A percentile compares a stretch with the other conserved stretches of the same genome.
phyloP scores from a whole-genome alignment of 1,139 yeast genomes.

The Kodamaea fungicola region DNA sequence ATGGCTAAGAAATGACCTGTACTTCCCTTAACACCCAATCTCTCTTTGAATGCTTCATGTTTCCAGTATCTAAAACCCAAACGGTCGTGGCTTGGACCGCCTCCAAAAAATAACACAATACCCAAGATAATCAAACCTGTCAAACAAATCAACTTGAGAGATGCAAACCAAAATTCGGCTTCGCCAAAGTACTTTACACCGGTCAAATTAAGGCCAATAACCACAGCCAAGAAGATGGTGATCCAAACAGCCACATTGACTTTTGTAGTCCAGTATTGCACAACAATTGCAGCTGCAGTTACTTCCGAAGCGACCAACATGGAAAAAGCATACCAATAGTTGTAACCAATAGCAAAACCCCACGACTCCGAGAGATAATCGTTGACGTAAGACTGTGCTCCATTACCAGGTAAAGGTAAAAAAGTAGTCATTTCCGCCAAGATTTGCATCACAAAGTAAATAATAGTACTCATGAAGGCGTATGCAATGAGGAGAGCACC shows the following conservation, averaged over 20 bases:
- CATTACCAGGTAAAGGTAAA: constrained; percentile 49
- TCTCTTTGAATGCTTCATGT: constrained; percentile 48
- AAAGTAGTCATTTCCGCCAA: constrained; percentile 62
- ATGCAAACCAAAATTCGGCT: constrained; percentile 64
- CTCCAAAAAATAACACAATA: constrained; percentile 43
- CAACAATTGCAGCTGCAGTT: constrained; percentile 50
- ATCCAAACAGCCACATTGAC: constrained; percentile 55
- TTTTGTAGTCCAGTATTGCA: constrained; percentile 54
- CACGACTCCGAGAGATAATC: constrained; percentile 34
- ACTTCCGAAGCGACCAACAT: constrained; percentile 50
- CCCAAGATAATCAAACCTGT: constrained; percentile 40
- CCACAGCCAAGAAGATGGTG: constrained; percentile 41
- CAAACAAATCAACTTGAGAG: constrained; percentile 40
- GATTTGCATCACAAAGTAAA: constrained; percentile 55
- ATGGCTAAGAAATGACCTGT: constrained; percentile 52
- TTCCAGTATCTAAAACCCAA: constrained; percentile 63
- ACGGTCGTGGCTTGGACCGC: constrained; percentile 21
- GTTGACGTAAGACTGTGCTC: constrained; percentile 36
- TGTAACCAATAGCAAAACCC: constrained; percentile 48
- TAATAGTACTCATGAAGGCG: constrained; percentile 46
- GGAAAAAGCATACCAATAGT: constrained; percentile 49
- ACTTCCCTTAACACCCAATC: constrained; percentile 39
- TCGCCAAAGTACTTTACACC: constrained; percentile 59
- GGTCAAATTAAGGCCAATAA: constrained; percentile 37
- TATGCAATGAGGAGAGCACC: constrained; percentile 48